phyloP scores from a whole-genome alignment of 768 basidiomycete genomes.

The Hirschioporus abietinus region DNA sequence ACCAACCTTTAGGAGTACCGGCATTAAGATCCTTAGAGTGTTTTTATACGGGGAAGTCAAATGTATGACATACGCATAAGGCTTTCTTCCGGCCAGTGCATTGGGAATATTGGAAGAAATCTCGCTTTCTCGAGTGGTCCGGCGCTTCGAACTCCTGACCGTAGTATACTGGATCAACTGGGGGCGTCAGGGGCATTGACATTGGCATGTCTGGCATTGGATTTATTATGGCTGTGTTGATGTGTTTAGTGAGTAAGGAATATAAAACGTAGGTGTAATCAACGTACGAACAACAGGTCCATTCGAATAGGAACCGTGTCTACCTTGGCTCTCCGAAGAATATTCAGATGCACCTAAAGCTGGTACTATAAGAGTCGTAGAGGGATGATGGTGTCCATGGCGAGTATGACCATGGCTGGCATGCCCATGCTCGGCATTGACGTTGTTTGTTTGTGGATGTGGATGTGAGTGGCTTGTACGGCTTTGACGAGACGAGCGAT shows the following conservation, averaged over 20 bases:
- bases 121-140: background rate
- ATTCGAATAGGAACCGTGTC: background rate
- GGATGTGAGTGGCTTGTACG: background rate
- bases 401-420: too few relatives aligned
- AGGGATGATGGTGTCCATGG: background rate
- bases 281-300: background rate
- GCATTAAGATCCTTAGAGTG: background rate
- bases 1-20: conserved; percentile 31
- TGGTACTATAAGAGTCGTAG: background rate
- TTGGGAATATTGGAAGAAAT: conserved; percentile 33
- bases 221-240: background rate
- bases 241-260: background rate
- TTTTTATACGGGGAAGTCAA: background rate
- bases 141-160: background rate
- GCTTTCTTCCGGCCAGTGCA: conserved; percentile 43
- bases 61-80: conserved; percentile 23
- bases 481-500: background rate
- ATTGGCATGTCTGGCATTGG: background rate
- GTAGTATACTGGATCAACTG: background rate
- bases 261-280: background rate
- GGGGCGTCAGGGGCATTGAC: background rate
- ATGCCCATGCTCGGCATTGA: background rate
- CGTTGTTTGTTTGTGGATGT: background rate
- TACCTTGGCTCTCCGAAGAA: background rate
- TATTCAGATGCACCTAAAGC: background rate